Evolutionary conservation across 306 rosid genomes (phyloP), one percentile per base, ranked within the genome.

Genomic region (Vigna nakashimae): DNA sequence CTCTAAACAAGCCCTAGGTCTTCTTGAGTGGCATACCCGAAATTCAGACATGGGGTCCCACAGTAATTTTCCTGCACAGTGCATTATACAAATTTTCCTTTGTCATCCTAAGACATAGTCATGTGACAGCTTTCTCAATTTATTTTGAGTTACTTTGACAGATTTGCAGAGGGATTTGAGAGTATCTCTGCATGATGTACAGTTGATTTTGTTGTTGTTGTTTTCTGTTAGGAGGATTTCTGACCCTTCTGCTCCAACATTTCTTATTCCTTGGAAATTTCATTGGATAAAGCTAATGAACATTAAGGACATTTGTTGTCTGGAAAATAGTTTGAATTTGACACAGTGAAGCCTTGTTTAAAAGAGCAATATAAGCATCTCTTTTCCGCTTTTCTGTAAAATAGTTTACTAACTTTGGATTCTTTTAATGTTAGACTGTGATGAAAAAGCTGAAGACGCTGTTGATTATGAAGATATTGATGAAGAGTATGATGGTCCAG

Each of bases 381-480:
- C 38, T 45, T 56, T 71, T 26, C 14, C 14, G 28, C 22, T 53
- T 69, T 36, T 46, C 30, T 67, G 57, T 67, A 14, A 59, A 13
- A 59, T 80, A 22, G 69, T 58, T 50, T 80, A 43, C 77, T 80
- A 71, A 78, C 84, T 78, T 32, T 64, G 65, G 65, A 26, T 82
- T 80, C 60, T 58, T 80, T 13, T 56, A 58, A 68, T 86, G 65
- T 56, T 82, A 94, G 98, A 88, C 72, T 94, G 92, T 78, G 92
- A 86, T 76, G 93, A 90, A 77, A 94, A 94, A 81, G 97, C 96
- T 67, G 98, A 89, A 81, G 90, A 90, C 80, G 98, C 98, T 32
- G 88, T 94, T 76, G 96, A 94, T 85, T 94, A 92, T 80, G 97
- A 92, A 87, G 97, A 94, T 82, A 90, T 94, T 81, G 98, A 94